Evolutionary conservation across 345 rosid genomes (phyloP).

Genomic region (Cardiospermum halicacabum): DNA sequence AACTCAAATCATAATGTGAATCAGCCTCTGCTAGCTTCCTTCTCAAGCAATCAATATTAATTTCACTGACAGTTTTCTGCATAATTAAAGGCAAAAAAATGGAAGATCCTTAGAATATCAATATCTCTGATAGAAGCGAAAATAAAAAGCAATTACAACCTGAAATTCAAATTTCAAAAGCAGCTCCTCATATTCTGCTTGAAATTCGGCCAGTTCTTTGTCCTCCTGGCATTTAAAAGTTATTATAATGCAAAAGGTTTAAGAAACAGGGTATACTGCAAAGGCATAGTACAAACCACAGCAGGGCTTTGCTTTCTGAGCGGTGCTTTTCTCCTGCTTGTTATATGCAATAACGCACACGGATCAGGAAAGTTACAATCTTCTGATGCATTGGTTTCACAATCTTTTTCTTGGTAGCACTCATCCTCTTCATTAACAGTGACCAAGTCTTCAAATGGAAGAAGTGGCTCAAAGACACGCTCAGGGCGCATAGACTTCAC

Average conservation of each 20-base stretch:
- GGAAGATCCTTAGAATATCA: not conserved
- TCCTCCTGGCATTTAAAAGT: constrained; percentile 45
- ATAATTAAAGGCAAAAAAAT: constrained; percentile 4
- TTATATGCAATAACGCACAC: constrained; percentile 64
- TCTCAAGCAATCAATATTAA: constrained; percentile 61
- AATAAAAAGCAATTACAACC: constrained; percentile 37
- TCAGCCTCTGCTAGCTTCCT: constrained; percentile 46
- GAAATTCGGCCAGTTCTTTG: constrained; percentile 38
- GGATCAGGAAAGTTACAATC: constrained; percentile 65
- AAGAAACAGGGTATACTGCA: constrained; percentile 13
- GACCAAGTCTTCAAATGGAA: constrained; percentile 67
- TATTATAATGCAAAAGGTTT: constrained; percentile 20
- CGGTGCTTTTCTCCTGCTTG: constrained; percentile 69
- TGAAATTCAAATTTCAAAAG: constrained; percentile 56
- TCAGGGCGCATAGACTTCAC: constrained; percentile 34
- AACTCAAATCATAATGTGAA: constrained; percentile 19
- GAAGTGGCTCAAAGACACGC: constrained; percentile 53
- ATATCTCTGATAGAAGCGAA: not conserved
- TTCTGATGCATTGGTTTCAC: constrained; percentile 25
- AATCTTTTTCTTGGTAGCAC: constrained; percentile 37
- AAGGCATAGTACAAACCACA: constrained; percentile 50
- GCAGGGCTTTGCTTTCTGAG: constrained; percentile 44
- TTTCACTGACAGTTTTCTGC: constrained; percentile 54
- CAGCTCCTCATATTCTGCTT: constrained; percentile 65
- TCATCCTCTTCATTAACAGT: constrained; percentile 33